phyloP scores from a whole-genome alignment of 148 eudicot species.

The Camellia granthamiana region DNA sequence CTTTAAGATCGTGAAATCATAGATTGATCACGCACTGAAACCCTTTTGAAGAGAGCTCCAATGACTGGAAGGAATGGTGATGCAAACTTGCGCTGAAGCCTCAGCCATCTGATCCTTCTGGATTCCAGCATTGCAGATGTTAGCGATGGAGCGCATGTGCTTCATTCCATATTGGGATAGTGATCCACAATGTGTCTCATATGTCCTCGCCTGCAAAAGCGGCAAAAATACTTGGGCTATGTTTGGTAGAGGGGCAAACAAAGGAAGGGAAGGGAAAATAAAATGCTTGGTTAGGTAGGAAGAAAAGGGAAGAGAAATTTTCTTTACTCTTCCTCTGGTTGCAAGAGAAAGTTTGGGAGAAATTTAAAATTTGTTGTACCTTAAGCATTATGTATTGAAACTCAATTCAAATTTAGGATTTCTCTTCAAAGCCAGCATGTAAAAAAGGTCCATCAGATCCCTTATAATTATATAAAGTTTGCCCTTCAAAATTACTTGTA shows the following conservation, averaged over 20 bases:
- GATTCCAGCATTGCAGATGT: slow-evolving; percentile 87
- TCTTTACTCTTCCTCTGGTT: background rate
- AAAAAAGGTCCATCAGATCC: background rate
- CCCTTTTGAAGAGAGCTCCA: slow-evolving; percentile 91
- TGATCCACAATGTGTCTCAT: slow-evolving; percentile 84
- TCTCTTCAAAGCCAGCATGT: background rate
- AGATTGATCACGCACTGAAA: slow-evolving; percentile 56
- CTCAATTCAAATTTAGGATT: background rate
- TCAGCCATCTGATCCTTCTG: slow-evolving; percentile 65
- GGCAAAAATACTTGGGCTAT: background rate
- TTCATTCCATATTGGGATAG: slow-evolving; percentile 95
- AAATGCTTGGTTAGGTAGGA: background rate
- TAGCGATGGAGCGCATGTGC: slow-evolving; percentile 91
- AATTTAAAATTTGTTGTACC: background rate
- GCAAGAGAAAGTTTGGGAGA: background rate
- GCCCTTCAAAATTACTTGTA: no score
- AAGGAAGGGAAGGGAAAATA: no score
- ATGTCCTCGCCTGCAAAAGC: slow-evolving; percentile 26
- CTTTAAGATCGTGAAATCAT: background rate
- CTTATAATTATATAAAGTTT: no score
- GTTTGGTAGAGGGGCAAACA: background rate
- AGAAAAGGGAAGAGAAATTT: background rate
- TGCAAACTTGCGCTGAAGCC: slow-evolving; percentile 84
- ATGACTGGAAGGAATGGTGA: slow-evolving; percentile 55
- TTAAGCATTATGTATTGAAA: background rate